These are phyloP conservation scores for Cercophora newfieldiana DNA, from an alignment of 495 filamentous ascomycete species.

Conservation along the genomic window DNA sequence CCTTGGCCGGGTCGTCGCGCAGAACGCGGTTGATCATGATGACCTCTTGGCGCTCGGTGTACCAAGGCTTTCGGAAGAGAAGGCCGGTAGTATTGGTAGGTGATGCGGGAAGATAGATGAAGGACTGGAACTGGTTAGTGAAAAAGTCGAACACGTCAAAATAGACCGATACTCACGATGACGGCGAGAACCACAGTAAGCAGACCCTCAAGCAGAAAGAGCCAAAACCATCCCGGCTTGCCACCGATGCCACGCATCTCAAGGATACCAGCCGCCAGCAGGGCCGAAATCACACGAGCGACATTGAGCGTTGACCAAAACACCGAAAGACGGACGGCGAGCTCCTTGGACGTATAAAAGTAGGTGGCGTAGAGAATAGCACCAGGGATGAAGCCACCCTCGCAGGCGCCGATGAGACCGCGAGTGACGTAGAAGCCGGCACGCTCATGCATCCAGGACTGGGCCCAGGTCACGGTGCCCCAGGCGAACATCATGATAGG, in stretches of 20 bases:
- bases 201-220: slow-evolving; percentile 56
- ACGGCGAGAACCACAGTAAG: slow-evolving; percentile 54
- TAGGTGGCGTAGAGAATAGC: slow-evolving; percentile 55
- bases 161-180: slow-evolving; percentile 36
- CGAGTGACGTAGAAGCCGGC: slow-evolving; percentile 41
- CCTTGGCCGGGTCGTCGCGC: slow-evolving; percentile 63
- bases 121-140: slow-evolving; percentile 39
- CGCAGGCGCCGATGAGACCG: slow-evolving; percentile 44
- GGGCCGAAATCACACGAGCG: slow-evolving; percentile 46
- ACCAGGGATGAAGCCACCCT: slow-evolving; percentile 51
- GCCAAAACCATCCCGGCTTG: slow-evolving; percentile 49
- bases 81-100: slow-evolving; percentile 48
- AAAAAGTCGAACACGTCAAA: slow-evolving; percentile 34
- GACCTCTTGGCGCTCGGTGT: slow-evolving; percentile 53
- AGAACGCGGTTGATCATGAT: slow-evolving; percentile 62
- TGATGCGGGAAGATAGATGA: slow-evolving; percentile 22
- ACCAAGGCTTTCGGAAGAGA: slow-evolving; percentile 56
- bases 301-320: slow-evolving; percentile 51
- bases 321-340: slow-evolving; percentile 47
- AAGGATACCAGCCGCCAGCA: slow-evolving; percentile 52
- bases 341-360: slow-evolving; percentile 52
- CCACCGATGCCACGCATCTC: slow-evolving; percentile 50
- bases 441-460: slow-evolving; percentile 37
- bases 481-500: slow-evolving; percentile 47
- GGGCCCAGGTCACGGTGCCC: slow-evolving; percentile 42